These are phyloP conservation scores for Ustilago bromivora DNA, from an alignment of 1,284 basidiomycete species.

Conservation along the genomic window DNA sequence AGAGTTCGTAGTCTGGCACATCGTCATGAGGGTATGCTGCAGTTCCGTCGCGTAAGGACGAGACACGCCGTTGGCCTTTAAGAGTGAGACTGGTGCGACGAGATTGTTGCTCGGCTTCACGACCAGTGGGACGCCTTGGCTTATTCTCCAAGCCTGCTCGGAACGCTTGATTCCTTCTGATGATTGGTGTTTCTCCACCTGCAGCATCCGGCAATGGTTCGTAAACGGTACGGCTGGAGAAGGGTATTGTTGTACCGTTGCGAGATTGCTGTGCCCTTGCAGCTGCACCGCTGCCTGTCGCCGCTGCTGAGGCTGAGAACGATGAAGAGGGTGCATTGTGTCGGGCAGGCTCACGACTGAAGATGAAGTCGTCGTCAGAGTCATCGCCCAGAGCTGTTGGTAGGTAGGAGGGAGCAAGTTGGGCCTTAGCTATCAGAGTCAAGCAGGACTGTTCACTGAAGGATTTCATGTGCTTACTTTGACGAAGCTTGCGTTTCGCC, in stretches of 20 bases:
- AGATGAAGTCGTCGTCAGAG: slow-evolving; percentile 53
- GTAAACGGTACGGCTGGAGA: slow-evolving; percentile 38
- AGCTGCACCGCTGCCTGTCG: slow-evolving; percentile 2
- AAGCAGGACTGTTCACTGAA: neutral
- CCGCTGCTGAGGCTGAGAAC: slow-evolving; percentile 7
- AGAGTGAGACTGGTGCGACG: slow-evolving; percentile 60
- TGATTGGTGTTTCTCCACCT: slow-evolving; percentile 56
- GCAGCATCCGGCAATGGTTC: slow-evolving; percentile 50
- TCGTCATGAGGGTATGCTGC: slow-evolving; percentile 62
- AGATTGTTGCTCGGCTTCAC: slow-evolving; percentile 27
- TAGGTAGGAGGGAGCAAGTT: neutral
- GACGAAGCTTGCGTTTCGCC: slow-evolving; percentile 39
- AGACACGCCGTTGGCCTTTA: slow-evolving; percentile 57
- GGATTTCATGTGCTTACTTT: neutral
- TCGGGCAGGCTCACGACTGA: slow-evolving; percentile 38
- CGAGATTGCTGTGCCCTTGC: slow-evolving; percentile 12
- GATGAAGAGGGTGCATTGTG: slow-evolving; percentile 19
- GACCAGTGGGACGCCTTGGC: slow-evolving; percentile 40
- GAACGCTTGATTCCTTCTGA: slow-evolving; percentile 48
- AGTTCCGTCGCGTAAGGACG: slow-evolving; percentile 55
- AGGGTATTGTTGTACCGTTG: slow-evolving; percentile 22
- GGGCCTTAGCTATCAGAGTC: neutral
- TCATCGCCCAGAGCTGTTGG: slow-evolving; percentile 20
- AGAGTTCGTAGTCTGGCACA: slow-evolving; percentile 62
- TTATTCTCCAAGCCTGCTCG: slow-evolving; percentile 46